Evolutionary conservation across 495 filamentous ascomycete species (phyloP), one percentile per base, ranked within the genome.

Genomic region (Tuber melanosporum): DNA sequence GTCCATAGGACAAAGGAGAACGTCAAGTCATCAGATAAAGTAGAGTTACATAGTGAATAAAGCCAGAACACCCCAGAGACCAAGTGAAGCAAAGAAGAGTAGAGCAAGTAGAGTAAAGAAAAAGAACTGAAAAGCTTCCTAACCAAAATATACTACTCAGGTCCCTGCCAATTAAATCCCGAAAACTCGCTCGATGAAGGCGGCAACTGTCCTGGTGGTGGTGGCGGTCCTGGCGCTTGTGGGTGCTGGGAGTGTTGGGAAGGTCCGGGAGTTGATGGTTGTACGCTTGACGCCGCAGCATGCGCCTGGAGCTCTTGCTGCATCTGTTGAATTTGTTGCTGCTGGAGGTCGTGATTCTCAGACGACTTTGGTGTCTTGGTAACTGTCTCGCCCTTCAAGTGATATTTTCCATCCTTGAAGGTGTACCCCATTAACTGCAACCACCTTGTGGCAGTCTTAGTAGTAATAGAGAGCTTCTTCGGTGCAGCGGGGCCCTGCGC

Each of bases 401-500:
- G 47, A 47, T 78, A 78, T 1, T 73, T 52, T 9, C 77, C 77
- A 73, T 78, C 75, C n/a, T 78, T 76, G 72, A 77, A 78, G 15
- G 77, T 70, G 46, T 78, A 78, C 36, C 77, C 77, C 52, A 78
- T 45, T 70, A 77, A 77, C 75, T 76, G 74, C 70, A 78, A 32
- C 77, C 77, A 78, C n/a, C 74, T 78, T 20, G 75, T 72, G 15
- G 77, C 77, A 10, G 77, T 78, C 14, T 76, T 75, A 46, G 74
- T 78, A 41, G 74, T 78, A 15, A 78, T 43, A 14, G 77, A 77
- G 41, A 73, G 75, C 70, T 77, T 78, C 52, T 72, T 70, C 43
- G 69, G 76, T 45, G 52, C 49, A 6, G 73, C 42, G 12, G 75
- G 74, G 4, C 43, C 69, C 20, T 77, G 74, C 26, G 69, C 47